A percentile compares a stretch with the other conserved stretches of the same genome.
phyloP scores from a whole-genome alignment of 2,329 filamentous ascomycete genomes.

The Fusarium keratoplasticum region DNA sequence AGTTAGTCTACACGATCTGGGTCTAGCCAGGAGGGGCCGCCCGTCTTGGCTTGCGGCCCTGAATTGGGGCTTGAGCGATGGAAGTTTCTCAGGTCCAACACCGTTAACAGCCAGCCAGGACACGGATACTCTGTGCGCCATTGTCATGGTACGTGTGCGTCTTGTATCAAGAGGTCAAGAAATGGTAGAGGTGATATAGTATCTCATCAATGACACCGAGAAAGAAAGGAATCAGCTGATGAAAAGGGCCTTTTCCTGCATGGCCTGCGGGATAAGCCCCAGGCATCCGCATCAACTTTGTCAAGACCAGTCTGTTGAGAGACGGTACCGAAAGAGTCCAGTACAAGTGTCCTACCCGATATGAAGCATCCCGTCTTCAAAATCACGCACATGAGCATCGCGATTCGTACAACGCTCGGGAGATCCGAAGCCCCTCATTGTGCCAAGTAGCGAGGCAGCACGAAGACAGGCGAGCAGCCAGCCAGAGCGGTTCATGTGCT shows the following conservation, averaged over 20 bases:
- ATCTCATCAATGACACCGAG: not conserved
- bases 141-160: not conserved
- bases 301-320: not conserved
- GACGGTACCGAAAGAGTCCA: not conserved
- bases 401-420: conserved; percentile 27
- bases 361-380: conserved; percentile 4
- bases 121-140: not conserved
- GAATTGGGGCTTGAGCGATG: conserved; percentile 16
- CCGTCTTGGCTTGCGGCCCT: conserved; percentile 35
- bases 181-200: not conserved
- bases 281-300: not conserved
- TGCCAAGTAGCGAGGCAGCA: conserved; percentile 35
- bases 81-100: not conserved
- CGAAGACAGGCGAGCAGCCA: conserved; percentile 18
- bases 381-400: conserved; percentile 15
- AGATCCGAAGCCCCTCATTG: conserved; percentile 32
- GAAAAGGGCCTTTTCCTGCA: not conserved
- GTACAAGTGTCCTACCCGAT: conserved; percentile 15
- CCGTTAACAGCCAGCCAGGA: not conserved
- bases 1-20: conserved; percentile 29
- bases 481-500: conserved; percentile 30
- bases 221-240: not conserved
- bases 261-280: not conserved
- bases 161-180: not conserved
- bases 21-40: conserved; percentile 33